These are phyloP conservation scores for Arctium lappa DNA, from an alignment of 129 eudicot species.

Conservation along the genomic window DNA sequence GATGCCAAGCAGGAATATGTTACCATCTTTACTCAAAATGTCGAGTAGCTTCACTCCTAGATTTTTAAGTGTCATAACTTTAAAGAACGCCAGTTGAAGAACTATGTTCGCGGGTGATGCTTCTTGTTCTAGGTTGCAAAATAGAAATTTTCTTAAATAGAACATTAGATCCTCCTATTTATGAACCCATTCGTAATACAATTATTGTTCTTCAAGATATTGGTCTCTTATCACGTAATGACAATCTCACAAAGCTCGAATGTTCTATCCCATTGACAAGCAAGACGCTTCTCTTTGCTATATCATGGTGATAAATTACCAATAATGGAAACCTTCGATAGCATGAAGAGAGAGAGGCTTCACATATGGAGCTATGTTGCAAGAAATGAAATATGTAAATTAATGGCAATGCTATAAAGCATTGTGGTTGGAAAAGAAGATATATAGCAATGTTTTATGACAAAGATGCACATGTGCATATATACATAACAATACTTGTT, in stretches of 20 bases:
- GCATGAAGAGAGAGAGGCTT: too few relatives aligned
- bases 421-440: too few relatives aligned
- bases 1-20: constrained; percentile 93
- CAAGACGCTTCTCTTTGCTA: constrained; percentile 90
- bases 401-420: too few relatives aligned
- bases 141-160: constrained; percentile 73
- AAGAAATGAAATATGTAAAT: too few relatives aligned
- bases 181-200: constrained; percentile 76
- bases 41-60: constrained; percentile 76
- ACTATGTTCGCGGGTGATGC: constrained; percentile 87
- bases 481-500: too few relatives aligned
- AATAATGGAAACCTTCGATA: constrained; percentile 71
- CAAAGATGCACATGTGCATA: too few relatives aligned
- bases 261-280: constrained; percentile 74
- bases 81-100: constrained; percentile 90
- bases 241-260: constrained; percentile 75
- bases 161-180: constrained; percentile 87
- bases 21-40: constrained; percentile 87
- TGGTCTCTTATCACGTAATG: constrained; percentile 73
- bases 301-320: constrained; percentile 85
- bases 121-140: constrained; percentile 68
- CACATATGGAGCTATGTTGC: too few relatives aligned
- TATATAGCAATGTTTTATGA: too few relatives aligned
- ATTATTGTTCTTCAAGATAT: constrained; percentile 76
- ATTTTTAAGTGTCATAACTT: constrained; percentile 88